These are phyloP conservation scores for Funneliformis geosporum DNA, from an alignment of 192 early-diverging fungal genomes.

Conservation along the genomic window DNA sequence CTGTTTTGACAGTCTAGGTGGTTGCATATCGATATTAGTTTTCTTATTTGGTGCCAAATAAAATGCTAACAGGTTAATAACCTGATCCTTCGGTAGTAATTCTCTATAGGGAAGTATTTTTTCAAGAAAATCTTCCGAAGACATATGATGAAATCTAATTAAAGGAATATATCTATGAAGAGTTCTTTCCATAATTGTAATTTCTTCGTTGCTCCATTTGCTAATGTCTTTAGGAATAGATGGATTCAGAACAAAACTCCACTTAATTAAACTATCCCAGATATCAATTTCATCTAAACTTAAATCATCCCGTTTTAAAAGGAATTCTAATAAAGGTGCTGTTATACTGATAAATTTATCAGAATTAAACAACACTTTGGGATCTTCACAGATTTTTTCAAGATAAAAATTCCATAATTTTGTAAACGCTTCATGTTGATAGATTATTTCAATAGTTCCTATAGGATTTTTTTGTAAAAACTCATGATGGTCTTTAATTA, in stretches of 20 bases:
- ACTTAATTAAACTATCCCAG: neutral
- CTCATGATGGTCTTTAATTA: neutral
- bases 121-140: neutral
- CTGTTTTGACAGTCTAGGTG: no score
- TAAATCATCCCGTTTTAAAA: neutral
- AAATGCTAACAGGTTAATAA: no score
- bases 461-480: neutral
- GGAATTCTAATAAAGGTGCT: no score
- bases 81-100: no score
- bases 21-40: no score
- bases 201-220: no score
- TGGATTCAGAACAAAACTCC: neutral
- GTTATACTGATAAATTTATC: neutral
- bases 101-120: no score
- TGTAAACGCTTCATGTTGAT: no score
- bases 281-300: neutral
- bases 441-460: neutral
- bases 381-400: neutral
- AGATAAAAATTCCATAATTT: neutral
- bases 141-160: neutral
- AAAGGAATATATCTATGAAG: no score
- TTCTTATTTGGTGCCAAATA: no score
- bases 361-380: slow-evolving; percentile 1
- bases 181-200: no score
- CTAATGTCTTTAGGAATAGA: neutral